Evolutionary conservation across 2,329 filamentous ascomycete species (phyloP).

Genomic region (Arthrobotrys sinensis): DNA sequence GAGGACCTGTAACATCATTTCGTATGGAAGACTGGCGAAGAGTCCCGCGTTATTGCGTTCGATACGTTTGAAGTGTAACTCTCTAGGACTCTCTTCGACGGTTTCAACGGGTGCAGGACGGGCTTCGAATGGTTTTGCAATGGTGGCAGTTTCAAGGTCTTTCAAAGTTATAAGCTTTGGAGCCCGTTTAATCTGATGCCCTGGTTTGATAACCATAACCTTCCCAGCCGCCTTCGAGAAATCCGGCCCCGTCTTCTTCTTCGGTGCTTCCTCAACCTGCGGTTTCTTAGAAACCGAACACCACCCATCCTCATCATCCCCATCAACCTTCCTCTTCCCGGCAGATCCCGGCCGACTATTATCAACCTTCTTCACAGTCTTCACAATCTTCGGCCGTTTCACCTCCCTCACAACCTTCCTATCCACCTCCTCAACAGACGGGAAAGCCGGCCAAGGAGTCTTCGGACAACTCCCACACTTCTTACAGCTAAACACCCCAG

Average conservation of each 20-base stretch:
- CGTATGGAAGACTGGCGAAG: slow-evolving; percentile 49
- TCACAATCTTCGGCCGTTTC: slow-evolving; percentile 51
- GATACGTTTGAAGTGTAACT: slow-evolving; percentile 41
- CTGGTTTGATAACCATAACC: slow-evolving; percentile 55
- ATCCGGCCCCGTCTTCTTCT: slow-evolving; percentile 31
- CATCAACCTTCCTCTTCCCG: slow-evolving; percentile 36
- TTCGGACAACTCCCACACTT: slow-evolving; percentile 22
- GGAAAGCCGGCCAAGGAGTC: slow-evolving; percentile 44
- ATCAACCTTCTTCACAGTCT: slow-evolving; percentile 8
- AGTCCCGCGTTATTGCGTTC: slow-evolving; percentile 41
- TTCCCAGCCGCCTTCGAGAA: slow-evolving; percentile 43
- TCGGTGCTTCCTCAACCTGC: slow-evolving; percentile 13
- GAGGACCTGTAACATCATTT: slow-evolving; percentile 58
- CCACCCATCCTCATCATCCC: slow-evolving; percentile 28
- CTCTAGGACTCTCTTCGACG: slow-evolving; percentile 7
- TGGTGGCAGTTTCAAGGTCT: slow-evolving; percentile 30
- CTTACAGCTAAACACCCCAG: slow-evolving; percentile 17
- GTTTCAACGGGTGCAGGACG: slow-evolving; percentile 28
- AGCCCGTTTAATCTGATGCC: slow-evolving; percentile 38
- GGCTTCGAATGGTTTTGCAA: slow-evolving; percentile 33
- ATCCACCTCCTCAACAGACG: slow-evolving; percentile 30
- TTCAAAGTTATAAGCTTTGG: slow-evolving; percentile 36
- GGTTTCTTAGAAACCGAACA: slow-evolving; percentile 28
- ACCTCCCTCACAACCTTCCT: slow-evolving; percentile 32
- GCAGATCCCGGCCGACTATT: neutral